A percentile compares a stretch with the other conserved stretches of the same genome.
Evolutionary conservation across 768 basidiomycete genomes (phyloP).

Genomic region (Nidularia pulvinata): DNA sequence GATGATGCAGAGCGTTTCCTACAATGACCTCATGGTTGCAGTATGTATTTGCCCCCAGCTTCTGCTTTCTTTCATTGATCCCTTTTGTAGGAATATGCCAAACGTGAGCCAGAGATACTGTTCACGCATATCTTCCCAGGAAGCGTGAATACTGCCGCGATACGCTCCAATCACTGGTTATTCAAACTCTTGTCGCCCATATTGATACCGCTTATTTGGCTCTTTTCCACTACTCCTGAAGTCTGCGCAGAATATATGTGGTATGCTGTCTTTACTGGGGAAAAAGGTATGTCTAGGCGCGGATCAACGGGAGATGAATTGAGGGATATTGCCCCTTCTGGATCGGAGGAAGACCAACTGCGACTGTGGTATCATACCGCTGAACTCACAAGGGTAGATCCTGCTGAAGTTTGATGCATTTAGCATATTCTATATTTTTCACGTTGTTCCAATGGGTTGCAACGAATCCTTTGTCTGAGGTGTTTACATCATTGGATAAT

Average conservation of each 20-base stretch:
- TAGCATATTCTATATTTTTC: too few relatives aligned
- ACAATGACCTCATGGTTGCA: conserved; percentile 36
- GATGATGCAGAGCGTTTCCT: conserved; percentile 19
- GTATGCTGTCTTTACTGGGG: conserved; percentile 19
- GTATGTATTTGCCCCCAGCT: conserved; percentile 8
- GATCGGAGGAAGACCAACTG: too few relatives aligned
- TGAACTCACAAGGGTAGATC: too few relatives aligned
- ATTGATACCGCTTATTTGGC: conserved; percentile 15
- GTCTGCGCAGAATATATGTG: conserved; percentile 28
- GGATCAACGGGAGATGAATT: conserved; percentile 12
- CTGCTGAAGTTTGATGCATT: too few relatives aligned
- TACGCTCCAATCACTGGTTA: conserved; percentile 5
- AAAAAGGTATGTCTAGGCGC: conserved; percentile 15
- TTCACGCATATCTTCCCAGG: conserved; percentile 46
- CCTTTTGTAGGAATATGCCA: conserved; percentile 30
- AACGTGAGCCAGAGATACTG: conserved; percentile 33
- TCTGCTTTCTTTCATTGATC: not conserved
- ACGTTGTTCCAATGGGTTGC: too few relatives aligned
- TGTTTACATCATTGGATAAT: too few relatives aligned
- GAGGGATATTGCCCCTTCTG: too few relatives aligned
- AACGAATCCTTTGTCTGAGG: too few relatives aligned
- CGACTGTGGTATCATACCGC: too few relatives aligned
- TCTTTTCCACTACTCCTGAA: conserved; percentile 13
- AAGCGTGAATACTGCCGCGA: conserved; percentile 23
- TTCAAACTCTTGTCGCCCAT: conserved; percentile 11